Base-by-base conservation (phyloP, 140 eudicot genomes). In the Senecio squalidus region DNA sequence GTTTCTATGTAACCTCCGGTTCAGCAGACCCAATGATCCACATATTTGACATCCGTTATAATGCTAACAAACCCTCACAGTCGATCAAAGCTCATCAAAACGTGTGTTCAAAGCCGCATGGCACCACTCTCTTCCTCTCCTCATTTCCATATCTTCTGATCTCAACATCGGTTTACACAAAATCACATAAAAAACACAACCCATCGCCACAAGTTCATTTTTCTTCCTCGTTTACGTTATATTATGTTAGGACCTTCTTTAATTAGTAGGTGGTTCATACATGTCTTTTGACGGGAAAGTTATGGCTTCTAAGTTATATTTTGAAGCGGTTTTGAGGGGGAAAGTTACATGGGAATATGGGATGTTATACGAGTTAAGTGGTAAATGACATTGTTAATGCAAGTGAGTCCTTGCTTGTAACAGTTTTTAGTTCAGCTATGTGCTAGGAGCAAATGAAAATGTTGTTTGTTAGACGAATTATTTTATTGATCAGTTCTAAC, bases 21-120 rank as follows among this genome's bases (percentile, higher is more conserved):
- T 87, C 98, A 48, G 96, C 86, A 0, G 96, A 92, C 68, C 98
- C 96, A 0, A 62, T 68, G 59, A 74, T 92, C 27, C 96, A 92
- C 67, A 73, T 92, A 4, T 92, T 92, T 41, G 98, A 92, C 60
- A 87, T 92, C 39, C 66, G 98, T 65, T 87, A 74, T 16, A 87
- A 81, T 23, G 67, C 95, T 15, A 72, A 52, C 48, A 82, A 68
- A 61, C 98, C 98, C 9, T 84, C 96, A 11, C 95, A 87, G 67
- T 84, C 98, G 5, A 61, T 92, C 29, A 75, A 69, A 75, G 86
- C 98, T 40, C 98, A 92, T 71, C 92, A 92, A 18, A 87, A 53
- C 84, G 98, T 21, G 96, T 92, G 39, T 92, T 92, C 29, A 92
- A 92, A 78, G 98, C 98, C 22, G 82, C 66, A 0, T 92, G 98